Evolutionary conservation across 2,329 filamentous ascomycete genomes (phyloP).

Genomic region (Microdochium bolleyi): DNA sequence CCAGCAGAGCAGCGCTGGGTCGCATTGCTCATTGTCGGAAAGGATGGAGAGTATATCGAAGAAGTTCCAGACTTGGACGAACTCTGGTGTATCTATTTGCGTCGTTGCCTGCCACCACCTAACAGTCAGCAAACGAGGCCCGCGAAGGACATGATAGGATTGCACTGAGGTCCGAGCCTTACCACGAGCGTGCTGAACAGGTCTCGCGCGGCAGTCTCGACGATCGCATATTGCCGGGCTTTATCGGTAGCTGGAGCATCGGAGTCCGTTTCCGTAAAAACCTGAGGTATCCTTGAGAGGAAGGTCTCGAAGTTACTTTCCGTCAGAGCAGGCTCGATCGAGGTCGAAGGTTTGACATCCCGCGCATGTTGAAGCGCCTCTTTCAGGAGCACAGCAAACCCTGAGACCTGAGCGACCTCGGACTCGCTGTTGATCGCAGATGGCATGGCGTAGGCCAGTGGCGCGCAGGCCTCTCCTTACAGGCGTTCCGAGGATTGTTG

Average conservation of each 20-base stretch:
- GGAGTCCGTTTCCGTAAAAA: constrained; percentile 24
- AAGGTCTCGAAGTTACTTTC: constrained; percentile 56
- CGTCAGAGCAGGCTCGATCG: constrained; percentile 67
- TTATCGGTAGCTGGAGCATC: constrained; percentile 28
- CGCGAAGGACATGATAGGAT: constrained; percentile 1
- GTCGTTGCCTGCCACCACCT: constrained; percentile 52
- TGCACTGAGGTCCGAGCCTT: constrained; percentile 24
- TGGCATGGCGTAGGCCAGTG: constrained; percentile 30
- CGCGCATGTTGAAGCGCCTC: constrained; percentile 52
- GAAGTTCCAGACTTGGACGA: constrained; percentile 85
- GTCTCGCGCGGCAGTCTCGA: constrained; percentile 78
- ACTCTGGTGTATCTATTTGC: constrained; percentile 67
- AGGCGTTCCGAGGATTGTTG: neutral
- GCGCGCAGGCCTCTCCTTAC: constrained; percentile 17
- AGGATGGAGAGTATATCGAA: constrained; percentile 86
- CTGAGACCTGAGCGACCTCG: constrained; percentile 43
- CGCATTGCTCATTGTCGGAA: constrained; percentile 70
- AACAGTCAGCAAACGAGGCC: constrained; percentile 21
- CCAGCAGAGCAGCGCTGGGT: constrained; percentile 78
- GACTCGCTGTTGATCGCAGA: constrained; percentile 34
- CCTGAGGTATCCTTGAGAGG: constrained; percentile 31
- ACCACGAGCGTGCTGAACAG: constrained; percentile 76
- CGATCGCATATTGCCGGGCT: constrained; percentile 55
- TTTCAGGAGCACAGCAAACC: constrained; percentile 45
- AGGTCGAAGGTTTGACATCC: constrained; percentile 45